Conservation (phyloP, 1,139 yeast species). For the Spathaspora jeffriesii region DNA sequence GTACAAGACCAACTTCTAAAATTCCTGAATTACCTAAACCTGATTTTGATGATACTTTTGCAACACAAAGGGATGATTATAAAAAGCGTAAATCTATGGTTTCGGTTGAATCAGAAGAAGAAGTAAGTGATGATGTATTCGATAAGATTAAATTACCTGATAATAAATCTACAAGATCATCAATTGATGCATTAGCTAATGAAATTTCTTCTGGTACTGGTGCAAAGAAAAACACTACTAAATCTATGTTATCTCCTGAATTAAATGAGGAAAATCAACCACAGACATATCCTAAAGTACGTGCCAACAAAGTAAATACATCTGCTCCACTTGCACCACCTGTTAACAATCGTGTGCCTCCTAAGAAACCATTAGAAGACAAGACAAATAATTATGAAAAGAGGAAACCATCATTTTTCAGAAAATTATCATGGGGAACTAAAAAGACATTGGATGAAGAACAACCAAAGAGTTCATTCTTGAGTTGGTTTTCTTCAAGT, state of each 20-base stretch:
- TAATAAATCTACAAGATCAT: conserved; percentile 17
- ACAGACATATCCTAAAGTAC: conserved; percentile 31
- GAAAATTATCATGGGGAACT: conserved; percentile 62
- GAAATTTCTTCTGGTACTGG: conserved; percentile 7
- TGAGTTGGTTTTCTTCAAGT: conserved; percentile 44
- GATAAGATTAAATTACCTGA: conserved; percentile 48
- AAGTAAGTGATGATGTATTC: conserved; percentile 30
- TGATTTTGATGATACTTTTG: conserved; percentile 33
- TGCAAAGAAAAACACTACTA: conserved; percentile 24
- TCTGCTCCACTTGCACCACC: conserved; percentile 16
- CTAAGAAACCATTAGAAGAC: conserved; percentile 32
- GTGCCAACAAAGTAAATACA: conserved; percentile 14
- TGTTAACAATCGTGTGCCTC: not conserved
- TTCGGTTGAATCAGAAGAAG: conserved; percentile 17
- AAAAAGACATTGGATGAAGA: conserved; percentile 27
- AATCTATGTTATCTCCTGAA: conserved; percentile 44
- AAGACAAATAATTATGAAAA: conserved; percentile 28
- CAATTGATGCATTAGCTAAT: conserved; percentile 15
- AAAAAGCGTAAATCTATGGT: conserved; percentile 16
- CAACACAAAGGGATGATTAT: conserved; percentile 29
- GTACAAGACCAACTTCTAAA: conserved; percentile 31
- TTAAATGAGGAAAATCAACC: conserved; percentile 13
- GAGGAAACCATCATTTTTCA: conserved; percentile 54
- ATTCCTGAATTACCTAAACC: conserved; percentile 32
- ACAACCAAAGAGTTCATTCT: conserved; percentile 31